phyloP scores from a whole-genome alignment of 1,284 basidiomycete genomes.

The Ganoderma boninense region DNA sequence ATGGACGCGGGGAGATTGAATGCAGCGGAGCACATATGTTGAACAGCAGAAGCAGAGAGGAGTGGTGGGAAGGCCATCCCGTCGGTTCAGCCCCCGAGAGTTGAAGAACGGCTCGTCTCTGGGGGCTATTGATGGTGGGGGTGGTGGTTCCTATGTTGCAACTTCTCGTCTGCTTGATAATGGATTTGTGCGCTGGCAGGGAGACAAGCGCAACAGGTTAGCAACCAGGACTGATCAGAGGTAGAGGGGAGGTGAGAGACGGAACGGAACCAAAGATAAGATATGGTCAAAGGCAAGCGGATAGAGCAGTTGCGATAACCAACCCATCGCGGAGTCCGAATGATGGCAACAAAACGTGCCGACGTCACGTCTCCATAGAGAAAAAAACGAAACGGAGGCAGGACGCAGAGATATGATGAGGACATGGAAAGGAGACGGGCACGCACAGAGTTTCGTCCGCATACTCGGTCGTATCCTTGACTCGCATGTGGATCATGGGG shows the following conservation, averaged over 20 bases:
- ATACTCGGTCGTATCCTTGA: conserved; percentile 46
- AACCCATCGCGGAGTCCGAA: conserved; percentile 9
- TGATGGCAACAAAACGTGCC: background rate
- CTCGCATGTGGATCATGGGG: conserved; percentile 56
- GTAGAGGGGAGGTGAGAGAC: background rate
- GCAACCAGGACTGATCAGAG: conserved; percentile 4
- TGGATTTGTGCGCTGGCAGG: conserved; percentile 13
- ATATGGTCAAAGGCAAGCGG: background rate
- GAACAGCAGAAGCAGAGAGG: background rate
- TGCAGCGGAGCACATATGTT: conserved; percentile 4
- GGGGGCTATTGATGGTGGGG: background rate
- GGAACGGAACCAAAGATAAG: conserved; percentile 5
- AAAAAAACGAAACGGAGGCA: background rate
- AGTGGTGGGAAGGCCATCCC: background rate
- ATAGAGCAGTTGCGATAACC: conserved; percentile 4
- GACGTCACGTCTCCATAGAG: background rate
- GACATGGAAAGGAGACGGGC: background rate
- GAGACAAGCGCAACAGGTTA: background rate
- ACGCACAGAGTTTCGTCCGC: conserved; percentile 42
- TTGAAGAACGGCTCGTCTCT: background rate
- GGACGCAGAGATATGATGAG: background rate
- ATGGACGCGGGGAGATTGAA: background rate
- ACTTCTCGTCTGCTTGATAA: conserved; percentile 13
- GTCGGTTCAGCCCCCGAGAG: background rate
- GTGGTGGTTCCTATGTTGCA: conserved; percentile 6